These are phyloP conservation scores for Fusarium palustre DNA, from an alignment of 2,329 filamentous ascomycete genomes.

Conservation along the genomic window DNA sequence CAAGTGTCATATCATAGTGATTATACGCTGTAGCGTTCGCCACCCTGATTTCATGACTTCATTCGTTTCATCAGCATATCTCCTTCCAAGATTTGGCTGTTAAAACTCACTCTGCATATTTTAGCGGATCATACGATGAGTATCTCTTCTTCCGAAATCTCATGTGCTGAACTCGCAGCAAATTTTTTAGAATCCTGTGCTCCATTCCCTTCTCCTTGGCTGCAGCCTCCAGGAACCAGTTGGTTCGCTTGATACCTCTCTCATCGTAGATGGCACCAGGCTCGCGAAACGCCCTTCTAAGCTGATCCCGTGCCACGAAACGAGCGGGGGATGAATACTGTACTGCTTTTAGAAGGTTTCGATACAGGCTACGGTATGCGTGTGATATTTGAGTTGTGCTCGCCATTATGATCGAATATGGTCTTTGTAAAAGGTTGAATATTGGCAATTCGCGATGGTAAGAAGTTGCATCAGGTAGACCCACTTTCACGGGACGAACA, in stretches of 20 bases:
- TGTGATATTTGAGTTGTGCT: slow-evolving; percentile 62
- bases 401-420: slow-evolving; percentile 33
- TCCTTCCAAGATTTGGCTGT: not conserved
- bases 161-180: slow-evolving; percentile 58
- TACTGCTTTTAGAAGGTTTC: slow-evolving; percentile 74
- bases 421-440: not conserved
- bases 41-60: slow-evolving; percentile 35
- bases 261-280: slow-evolving; percentile 59
- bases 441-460: not conserved
- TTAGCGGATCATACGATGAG: slow-evolving; percentile 28
- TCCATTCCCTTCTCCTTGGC: slow-evolving; percentile 73
- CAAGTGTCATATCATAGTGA: slow-evolving; percentile 76
- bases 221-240: slow-evolving; percentile 77
- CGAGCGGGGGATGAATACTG: slow-evolving; percentile 77
- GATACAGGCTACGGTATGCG: slow-evolving; percentile 78
- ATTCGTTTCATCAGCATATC: slow-evolving; percentile 9
- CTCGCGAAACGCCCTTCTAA: slow-evolving; percentile 70
- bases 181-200: slow-evolving; percentile 77
- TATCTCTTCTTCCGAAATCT: slow-evolving; percentile 24
- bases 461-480: slow-evolving; percentile 15
- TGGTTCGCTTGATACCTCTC: slow-evolving; percentile 69
- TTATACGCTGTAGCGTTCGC: slow-evolving; percentile 57
- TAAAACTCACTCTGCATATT: slow-evolving; percentile 45
- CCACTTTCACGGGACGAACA: slow-evolving; percentile 21
- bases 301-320: slow-evolving; percentile 68